phyloP scores from a whole-genome alignment of 768 basidiomycete species.

The Xerocomus spinulosus region DNA sequence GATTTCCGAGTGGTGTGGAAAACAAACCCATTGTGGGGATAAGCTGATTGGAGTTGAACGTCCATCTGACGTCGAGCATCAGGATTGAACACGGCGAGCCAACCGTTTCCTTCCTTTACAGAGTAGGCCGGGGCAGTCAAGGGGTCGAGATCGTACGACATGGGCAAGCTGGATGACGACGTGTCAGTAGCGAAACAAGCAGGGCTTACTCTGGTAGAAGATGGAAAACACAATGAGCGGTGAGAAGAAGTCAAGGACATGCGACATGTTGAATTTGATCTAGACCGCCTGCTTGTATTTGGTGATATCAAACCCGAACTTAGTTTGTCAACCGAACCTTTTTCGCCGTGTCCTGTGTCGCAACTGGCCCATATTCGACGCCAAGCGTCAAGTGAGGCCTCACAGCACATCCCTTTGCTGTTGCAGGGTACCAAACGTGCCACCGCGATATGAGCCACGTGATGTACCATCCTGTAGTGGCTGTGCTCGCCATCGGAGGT shows the following conservation, averaged over 20 bases:
- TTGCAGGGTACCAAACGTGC: no score
- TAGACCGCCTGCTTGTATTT: neutral
- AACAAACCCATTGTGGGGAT: conserved; percentile 77
- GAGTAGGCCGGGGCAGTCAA: conserved; percentile 26
- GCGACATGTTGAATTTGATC: no score
- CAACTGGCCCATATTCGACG: no score
- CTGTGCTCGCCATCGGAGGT: neutral
- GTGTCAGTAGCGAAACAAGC: conserved; percentile 5
- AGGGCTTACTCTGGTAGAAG: neutral
- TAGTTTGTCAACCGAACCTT: neutral
- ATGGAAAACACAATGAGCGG: neutral
- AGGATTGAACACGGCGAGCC: conserved; percentile 52
- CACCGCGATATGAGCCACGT: no score
- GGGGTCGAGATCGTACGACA: conserved; percentile 27
- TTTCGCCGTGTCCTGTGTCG: no score
- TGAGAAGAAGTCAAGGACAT: neutral
- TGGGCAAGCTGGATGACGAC: conserved; percentile 4
- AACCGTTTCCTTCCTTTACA: conserved; percentile 47
- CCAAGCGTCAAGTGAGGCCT: neutral
- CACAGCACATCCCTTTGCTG: no score
- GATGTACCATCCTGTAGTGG: neutral
- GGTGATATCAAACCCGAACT: neutral
- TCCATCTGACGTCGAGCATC: conserved; percentile 46
- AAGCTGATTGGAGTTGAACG: conserved; percentile 58
- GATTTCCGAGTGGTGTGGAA: neutral